Evolutionary conservation across 306 rosid genomes (phyloP).

Genomic region (Fagus sylvatica): DNA sequence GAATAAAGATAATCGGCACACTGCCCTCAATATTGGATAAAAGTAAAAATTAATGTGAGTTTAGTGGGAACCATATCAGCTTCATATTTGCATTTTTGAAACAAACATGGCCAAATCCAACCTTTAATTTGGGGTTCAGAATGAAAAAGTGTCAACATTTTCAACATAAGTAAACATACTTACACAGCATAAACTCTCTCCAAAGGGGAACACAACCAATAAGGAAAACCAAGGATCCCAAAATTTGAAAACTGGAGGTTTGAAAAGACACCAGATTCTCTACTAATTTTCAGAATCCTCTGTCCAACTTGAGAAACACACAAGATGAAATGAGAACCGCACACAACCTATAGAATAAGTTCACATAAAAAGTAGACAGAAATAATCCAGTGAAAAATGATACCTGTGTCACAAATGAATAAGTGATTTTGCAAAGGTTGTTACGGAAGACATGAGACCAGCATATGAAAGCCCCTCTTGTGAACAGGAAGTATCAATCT

Average conservation of each 20-base stretch:
- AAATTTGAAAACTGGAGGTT: conserved; percentile 69
- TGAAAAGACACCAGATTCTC: conserved; percentile 49
- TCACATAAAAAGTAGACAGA: conserved; percentile 4
- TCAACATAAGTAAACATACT: conserved; percentile 31
- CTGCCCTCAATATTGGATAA: background rate
- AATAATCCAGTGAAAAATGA: conserved; percentile 11
- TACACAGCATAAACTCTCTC: conserved; percentile 62
- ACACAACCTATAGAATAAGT: conserved; percentile 19
- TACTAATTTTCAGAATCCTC: conserved; percentile 65
- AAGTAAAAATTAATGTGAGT: conserved; percentile 1
- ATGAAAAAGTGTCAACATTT: background rate
- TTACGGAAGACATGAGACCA: conserved; percentile 65
- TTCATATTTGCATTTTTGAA: background rate
- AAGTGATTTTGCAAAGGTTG: conserved; percentile 58
- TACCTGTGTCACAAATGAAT: conserved; percentile 76
- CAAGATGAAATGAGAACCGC: conserved; percentile 23
- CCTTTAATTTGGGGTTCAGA: background rate
- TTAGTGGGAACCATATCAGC: background rate
- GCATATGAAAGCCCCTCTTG: conserved; percentile 50
- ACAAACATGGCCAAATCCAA: background rate
- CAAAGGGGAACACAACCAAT: conserved; percentile 62
- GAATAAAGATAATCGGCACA: background rate
- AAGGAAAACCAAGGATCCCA: conserved; percentile 81
- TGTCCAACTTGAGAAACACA: conserved; percentile 70
- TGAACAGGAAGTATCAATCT: conserved; percentile 30